Conservation (phyloP, 257 asterid species). For the Primulina tabacum region DNA sequence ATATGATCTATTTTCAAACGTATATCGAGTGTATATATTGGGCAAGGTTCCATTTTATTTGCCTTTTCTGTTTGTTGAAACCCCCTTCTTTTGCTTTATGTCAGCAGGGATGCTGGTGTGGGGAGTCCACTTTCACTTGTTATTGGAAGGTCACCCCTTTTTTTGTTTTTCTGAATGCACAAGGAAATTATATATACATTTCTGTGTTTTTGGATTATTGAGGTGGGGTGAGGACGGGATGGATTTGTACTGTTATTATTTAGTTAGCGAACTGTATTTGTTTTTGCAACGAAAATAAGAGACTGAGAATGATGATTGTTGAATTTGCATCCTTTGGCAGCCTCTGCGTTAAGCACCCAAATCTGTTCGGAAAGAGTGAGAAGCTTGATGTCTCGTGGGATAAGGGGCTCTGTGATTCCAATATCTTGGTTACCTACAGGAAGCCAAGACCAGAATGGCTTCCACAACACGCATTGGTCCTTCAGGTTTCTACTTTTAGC, state of each 20-base stretch:
- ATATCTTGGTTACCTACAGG: conserved; percentile 67
- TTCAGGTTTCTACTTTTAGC: conserved; percentile 60
- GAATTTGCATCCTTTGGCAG: conserved; percentile 37
- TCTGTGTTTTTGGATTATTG: neutral
- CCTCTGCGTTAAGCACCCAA: conserved; percentile 91
- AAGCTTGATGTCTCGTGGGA: conserved; percentile 94
- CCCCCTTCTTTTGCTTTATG: conserved; percentile 25
- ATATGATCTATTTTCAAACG: neutral
- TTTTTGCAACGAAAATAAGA: neutral
- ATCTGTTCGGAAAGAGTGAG: conserved; percentile 93
- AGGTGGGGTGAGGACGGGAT: neutral
- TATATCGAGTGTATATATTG: neutral
- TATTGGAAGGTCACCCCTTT: conserved; percentile 63
- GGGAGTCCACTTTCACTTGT: conserved; percentile 82
- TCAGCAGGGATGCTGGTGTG: conserved; percentile 57
- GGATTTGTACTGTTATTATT: neutral
- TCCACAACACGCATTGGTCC: conserved; percentile 67
- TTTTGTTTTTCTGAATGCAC: conserved; percentile 3
- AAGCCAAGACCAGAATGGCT: conserved; percentile 94
- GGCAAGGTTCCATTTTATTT: neutral
- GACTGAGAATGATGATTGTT: conserved; percentile 19
- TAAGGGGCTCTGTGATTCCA: conserved; percentile 93
- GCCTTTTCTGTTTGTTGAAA: conserved; percentile 17
- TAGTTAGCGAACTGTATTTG: neutral
- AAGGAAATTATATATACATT: neutral